These are phyloP conservation scores for Ilyonectria mors-panacis DNA, from an alignment of 2,329 filamentous ascomycete genomes.

Conservation along the genomic window DNA sequence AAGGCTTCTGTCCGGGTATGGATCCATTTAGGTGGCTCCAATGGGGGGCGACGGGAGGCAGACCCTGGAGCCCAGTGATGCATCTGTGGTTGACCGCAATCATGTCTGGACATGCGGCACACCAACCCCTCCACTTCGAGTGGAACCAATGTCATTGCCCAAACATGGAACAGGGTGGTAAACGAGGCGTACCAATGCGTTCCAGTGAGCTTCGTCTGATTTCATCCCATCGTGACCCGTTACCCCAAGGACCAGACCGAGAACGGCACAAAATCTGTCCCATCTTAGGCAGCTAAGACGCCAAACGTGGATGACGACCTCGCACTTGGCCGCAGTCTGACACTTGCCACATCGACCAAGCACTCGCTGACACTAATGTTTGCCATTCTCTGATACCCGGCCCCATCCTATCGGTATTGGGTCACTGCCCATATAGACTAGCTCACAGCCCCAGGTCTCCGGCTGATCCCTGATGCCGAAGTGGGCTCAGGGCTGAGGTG, in stretches of 20 bases:
- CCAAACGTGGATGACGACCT: conserved; percentile 17
- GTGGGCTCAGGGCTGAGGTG: conserved; percentile 41
- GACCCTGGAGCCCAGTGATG: conserved; percentile 40
- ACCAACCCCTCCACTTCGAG: conserved; percentile 47
- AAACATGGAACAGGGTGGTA: conserved; percentile 41
- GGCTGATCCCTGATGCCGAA: conserved; percentile 37
- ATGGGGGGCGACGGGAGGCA: conserved; percentile 37
- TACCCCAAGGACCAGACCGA: conserved; percentile 24
- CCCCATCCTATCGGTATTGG: conserved; percentile 25
- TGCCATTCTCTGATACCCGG: conserved; percentile 12
- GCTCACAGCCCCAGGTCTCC: conserved; percentile 31
- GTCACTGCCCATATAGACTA: conserved; percentile 37
- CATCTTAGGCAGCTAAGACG: conserved; percentile 13
- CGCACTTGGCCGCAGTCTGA: neutral
- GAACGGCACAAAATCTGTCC: conserved; percentile 19
- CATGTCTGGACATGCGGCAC: conserved; percentile 44
- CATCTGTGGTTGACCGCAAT: conserved; percentile 42
- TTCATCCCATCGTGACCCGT: conserved; percentile 27
- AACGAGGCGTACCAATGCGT: conserved; percentile 35
- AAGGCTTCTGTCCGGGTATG: conserved; percentile 33
- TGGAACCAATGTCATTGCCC: conserved; percentile 45
- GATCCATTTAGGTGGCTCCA: conserved; percentile 35
- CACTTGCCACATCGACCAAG: neutral
- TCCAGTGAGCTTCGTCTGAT: conserved; percentile 35
- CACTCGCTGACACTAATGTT: neutral